phyloP scores from a whole-genome alignment of 2,329 filamentous ascomycete species.

The Fusarium newnesense region DNA sequence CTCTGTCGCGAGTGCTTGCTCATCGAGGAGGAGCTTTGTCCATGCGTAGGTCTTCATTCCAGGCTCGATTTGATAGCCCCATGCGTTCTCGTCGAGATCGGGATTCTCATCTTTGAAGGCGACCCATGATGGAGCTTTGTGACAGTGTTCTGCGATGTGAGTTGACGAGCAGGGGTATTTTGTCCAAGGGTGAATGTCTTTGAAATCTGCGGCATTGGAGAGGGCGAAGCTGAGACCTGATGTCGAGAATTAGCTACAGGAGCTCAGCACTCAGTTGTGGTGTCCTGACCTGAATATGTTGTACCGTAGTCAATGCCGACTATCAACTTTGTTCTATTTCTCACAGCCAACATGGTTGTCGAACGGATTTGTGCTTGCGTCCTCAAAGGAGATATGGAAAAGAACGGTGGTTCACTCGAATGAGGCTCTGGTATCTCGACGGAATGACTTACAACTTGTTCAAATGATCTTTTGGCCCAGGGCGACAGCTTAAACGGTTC shows the following conservation, averaged over 20 bases:
- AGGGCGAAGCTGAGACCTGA: not conserved
- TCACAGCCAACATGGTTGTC: not conserved
- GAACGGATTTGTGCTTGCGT: rapidly evolving
- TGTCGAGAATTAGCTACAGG: rapidly evolving
- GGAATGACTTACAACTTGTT: not conserved
- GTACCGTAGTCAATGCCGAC: not conserved
- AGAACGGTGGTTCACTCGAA: rapidly evolving
- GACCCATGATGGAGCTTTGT: not conserved
- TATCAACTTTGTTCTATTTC: not conserved
- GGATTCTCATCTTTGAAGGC: not conserved
- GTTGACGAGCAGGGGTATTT: not conserved
- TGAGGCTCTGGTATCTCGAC: rapidly evolving
- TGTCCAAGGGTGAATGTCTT: not conserved
- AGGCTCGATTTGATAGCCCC: not conserved
- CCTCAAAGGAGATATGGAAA: rapidly evolving
- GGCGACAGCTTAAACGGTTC: not conserved
- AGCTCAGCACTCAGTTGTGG: rapidly evolving
- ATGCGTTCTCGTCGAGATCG: not conserved
- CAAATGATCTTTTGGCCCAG: rapidly evolving
- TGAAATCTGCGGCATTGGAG: not conserved
- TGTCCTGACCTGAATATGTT: not conserved
- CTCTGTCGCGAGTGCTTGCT: not conserved
- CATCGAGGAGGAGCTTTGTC: not conserved
- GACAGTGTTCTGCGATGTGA: not conserved
- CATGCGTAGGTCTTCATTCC: not conserved